A percentile compares a stretch with the other conserved stretches of the same genome.
Conservation (phyloP, 495 filamentous ascomycete genomes). For the Aspergillus indologenus region DNA sequence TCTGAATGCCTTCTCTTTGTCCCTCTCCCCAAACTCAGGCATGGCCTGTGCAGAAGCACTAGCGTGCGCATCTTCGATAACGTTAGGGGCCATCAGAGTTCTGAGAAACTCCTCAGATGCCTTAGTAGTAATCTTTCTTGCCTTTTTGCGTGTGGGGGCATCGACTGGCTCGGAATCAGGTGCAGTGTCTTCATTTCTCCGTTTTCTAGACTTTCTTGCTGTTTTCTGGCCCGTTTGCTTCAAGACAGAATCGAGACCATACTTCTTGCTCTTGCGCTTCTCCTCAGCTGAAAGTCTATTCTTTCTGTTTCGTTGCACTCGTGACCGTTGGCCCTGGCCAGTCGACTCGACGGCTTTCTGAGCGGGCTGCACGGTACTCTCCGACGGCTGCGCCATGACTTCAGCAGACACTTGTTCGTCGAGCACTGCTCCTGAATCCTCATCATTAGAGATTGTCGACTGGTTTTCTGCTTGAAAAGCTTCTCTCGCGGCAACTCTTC, state of each 20-base stretch:
- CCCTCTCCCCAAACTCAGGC: conserved; percentile 4
- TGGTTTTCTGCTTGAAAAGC: background rate
- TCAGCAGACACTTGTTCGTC: background rate
- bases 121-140: conserved; percentile 1
- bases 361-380: background rate
- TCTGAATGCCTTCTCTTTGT: conserved; percentile 23
- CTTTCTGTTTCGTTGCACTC: background rate
- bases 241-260: conserved; percentile 16
- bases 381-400: background rate
- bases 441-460: too few species aligned
- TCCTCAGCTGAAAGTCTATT: conserved; percentile 16
- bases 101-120: conserved; percentile 5
- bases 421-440: background rate
- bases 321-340: background rate
- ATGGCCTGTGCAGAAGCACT: conserved; percentile 12
- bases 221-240: background rate
- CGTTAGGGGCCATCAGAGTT: conserved; percentile 7
- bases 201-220: background rate
- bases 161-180: background rate
- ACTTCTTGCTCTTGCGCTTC: conserved; percentile 14
- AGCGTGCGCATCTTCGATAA: conserved; percentile 20
- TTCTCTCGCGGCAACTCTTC: background rate
- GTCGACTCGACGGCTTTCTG: background rate
- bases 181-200: background rate
- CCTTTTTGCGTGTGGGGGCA: background rate